Base-by-base conservation (phyloP, 495 filamentous ascomycete species). In the Cercophora newfieldiana region DNA sequence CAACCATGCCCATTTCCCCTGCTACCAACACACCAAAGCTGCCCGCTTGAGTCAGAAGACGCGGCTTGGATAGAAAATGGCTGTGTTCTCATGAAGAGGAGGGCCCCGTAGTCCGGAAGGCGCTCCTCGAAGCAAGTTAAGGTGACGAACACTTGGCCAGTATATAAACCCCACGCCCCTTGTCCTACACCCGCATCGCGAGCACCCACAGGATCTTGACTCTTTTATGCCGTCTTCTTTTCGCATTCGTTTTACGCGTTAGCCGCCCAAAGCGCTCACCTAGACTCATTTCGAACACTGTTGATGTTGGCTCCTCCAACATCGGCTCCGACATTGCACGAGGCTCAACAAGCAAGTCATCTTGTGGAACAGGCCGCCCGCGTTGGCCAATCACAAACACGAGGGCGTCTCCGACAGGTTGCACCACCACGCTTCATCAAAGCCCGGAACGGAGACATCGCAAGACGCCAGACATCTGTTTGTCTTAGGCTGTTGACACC, bases 41-140 rank as follows among this genome's bases (percentile, higher is more conserved):
- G 48, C 22, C 53, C 54, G 53, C 54, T 63, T 54, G 58, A 67
- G 69, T 73, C 71, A 73, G 71, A 67, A 69, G 71, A 69, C 69
- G 29, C 18, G 49, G 1, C 49, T 31, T 37, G 60, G 28, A 25
- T 59, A 48, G 31, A 29, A 48, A 30, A 30, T 21, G 26, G 29
- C 54, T 51, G 28, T 68, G 61, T 54, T 7, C 50, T 53, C 30
- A 26, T 44, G 50, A 22, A 53, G 47, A 19, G 59, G 61, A 61
- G 60, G 58, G 22, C 64, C 29, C 63, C 64, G 64, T 63, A 66
- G 29, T 54, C 31, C 16, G 10, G 58, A 44, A 44, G 37, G 37
- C 37, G 37, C 37, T 2, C 37, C 37, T 44, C 25, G 31, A n/a
- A 18, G 58, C 21, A 16, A 8, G 21, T 28, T n/a, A 19, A 22